Evolutionary conservation across 1,284 basidiomycete species (phyloP).

Genomic region (Ganoderma boninense): DNA sequence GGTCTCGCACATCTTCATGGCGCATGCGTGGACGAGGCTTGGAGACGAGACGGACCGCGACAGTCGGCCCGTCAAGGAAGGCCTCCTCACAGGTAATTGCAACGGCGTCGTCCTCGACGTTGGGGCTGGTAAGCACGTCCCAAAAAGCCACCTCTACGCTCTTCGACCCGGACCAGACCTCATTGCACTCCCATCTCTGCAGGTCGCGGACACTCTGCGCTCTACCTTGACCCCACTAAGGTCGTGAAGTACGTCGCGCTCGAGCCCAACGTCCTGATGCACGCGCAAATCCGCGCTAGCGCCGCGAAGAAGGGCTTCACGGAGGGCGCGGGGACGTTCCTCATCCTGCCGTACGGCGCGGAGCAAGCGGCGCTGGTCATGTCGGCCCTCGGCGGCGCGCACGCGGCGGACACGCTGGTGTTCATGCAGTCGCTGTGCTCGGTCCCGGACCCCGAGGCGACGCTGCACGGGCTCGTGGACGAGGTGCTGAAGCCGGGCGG

Average conservation of each 20-base stretch:
- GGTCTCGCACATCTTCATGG: constrained; percentile 66
- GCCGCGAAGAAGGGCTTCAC: constrained; percentile 62
- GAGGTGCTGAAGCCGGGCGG: constrained; percentile 67
- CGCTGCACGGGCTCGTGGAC: constrained; percentile 51
- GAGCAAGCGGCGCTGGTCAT: constrained; percentile 51
- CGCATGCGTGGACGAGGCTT: constrained; percentile 62
- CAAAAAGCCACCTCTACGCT: neutral
- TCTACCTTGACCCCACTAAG: constrained; percentile 61
- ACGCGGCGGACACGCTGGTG: constrained; percentile 60
- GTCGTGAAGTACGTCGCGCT: constrained; percentile 73
- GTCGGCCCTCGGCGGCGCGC: constrained; percentile 47
- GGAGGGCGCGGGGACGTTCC: constrained; percentile 54
- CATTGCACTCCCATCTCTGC: neutral
- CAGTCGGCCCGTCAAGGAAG: constrained; percentile 51
- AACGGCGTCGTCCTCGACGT: constrained; percentile 71
- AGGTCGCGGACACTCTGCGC: constrained; percentile 69
- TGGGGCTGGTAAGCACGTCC: constrained; percentile 62
- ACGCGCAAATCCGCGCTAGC: constrained; percentile 55
- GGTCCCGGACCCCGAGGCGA: constrained; percentile 57
- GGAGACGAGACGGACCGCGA: constrained; percentile 58
- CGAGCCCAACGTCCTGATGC: constrained; percentile 74
- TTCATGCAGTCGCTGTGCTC: constrained; percentile 69
- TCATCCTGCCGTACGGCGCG: constrained; percentile 61
- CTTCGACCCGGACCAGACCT: neutral
- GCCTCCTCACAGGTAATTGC: constrained; percentile 62